Conservation (phyloP, 2,329 filamentous ascomycete species). For the Didymella lethalis region DNA sequence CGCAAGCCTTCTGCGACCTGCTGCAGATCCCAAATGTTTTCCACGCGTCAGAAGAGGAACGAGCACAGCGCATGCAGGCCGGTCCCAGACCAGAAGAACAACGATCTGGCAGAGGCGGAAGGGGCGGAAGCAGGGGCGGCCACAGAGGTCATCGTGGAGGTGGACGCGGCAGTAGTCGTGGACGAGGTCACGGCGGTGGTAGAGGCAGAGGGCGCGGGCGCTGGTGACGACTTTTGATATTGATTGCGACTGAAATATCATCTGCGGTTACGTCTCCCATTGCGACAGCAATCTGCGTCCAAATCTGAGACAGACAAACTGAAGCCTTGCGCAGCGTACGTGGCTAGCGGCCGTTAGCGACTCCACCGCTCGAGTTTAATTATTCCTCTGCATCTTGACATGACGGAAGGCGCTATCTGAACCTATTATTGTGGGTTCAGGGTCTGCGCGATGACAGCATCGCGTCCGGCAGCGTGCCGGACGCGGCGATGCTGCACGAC, state of each 20-base stretch:
- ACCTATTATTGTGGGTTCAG: slow-evolving; percentile 23
- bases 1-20: slow-evolving; percentile 78
- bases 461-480: slow-evolving; percentile 17
- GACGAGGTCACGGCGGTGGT: slow-evolving; percentile 28
- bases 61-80: slow-evolving; percentile 39
- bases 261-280: slow-evolving; percentile 1
- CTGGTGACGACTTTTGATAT: slow-evolving; percentile 27
- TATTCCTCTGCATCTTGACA: slow-evolving; percentile 26
- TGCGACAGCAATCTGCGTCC: slow-evolving; percentile 5
- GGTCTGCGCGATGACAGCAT: slow-evolving; percentile 33
- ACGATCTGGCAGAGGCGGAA: slow-evolving; percentile 38
- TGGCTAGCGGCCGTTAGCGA: slow-evolving; percentile 30
- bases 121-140: slow-evolving; percentile 41
- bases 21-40: slow-evolving; percentile 80
- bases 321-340: slow-evolving; percentile 25
- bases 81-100: slow-evolving; percentile 42
- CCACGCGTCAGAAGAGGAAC: slow-evolving; percentile 75
- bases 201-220: slow-evolving; percentile 40
- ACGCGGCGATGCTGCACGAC: slow-evolving; percentile 11
- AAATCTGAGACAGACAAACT: slow-evolving; percentile 15
- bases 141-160: slow-evolving; percentile 34
- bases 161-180: slow-evolving; percentile 34
- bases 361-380: slow-evolving; percentile 19
- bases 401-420: slow-evolving; percentile 29
- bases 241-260: slow-evolving; percentile 1